Conservation (phyloP, 306 rosid genomes). For the Abrus precatorius region DNA sequence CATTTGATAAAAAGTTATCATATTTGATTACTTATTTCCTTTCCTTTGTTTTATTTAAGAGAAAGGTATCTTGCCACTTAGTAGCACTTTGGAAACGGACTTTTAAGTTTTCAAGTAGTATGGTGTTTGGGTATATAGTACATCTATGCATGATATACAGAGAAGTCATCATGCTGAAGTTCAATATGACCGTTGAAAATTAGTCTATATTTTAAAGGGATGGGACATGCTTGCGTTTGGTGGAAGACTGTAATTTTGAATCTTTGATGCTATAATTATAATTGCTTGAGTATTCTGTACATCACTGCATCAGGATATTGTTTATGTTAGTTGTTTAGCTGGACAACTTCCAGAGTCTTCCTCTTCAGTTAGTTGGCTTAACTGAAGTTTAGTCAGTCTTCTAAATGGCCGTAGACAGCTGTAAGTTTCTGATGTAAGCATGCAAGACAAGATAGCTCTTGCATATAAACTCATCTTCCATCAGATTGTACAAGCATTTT, state of each 20-base stretch:
- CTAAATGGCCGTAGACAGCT: not conserved
- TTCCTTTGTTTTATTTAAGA: not conserved
- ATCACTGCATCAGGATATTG: not conserved
- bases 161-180: not conserved
- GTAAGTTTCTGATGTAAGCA: not conserved
- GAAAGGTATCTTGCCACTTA: not conserved
- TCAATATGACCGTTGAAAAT: not conserved
- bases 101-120: not conserved
- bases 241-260: not conserved
- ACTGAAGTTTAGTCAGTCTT: conserved; percentile 1
- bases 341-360: not conserved
- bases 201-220: not conserved
- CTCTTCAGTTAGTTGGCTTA: conserved; percentile 1
- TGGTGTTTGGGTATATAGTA: not conserved
- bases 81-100: not conserved
- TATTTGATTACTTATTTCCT: not conserved
- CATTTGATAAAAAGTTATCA: not conserved
- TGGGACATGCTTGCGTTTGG: not conserved
- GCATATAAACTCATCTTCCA: not conserved
- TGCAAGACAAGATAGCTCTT: not conserved
- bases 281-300: not conserved
- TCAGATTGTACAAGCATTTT: conserved; percentile 15
- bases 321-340: not conserved
- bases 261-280: not conserved
- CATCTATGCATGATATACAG: not conserved